Base-by-base conservation (phyloP, 352 stramenopile genomes). In the Peronospora belbahrii region DNA sequence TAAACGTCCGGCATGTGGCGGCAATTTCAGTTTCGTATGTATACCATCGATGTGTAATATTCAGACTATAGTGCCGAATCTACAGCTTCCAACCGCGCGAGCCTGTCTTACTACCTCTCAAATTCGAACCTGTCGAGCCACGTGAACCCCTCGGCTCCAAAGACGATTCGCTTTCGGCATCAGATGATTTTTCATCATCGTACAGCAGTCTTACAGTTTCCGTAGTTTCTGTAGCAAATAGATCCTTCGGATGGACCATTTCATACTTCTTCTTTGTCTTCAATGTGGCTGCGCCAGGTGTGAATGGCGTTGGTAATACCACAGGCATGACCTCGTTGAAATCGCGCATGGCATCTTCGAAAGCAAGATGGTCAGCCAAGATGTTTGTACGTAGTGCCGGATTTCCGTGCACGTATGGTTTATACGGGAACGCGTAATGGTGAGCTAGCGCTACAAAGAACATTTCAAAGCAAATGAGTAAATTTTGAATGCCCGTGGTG, bases 391-490 rank as follows among this genome's bases (percentile, higher is more conserved):
- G 71, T 8, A 83, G 65, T 0, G 78, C 68, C 0, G 69, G 56
- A 23, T 67, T 57, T 0, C 72, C 50, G 59, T 76, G 62, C 3
- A 70, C 36, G 37, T 88, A 94, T 41, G 95, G 88, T 8, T 91
- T 73, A 37, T 90, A 93, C 0, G 94, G 87, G 62, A 99, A 99
- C 15, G 94, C 95, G 52, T 91, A 95, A 33, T 97, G 96, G 69
- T 98, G 96, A 6, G 94, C 95, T 42, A 98, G 77, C 2, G 86
- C 82, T 25, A 98, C 96, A 28, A 98, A 81, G 38, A 97, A 91
- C 96, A 99, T 99, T 71, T 99, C 96, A 36, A 98, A 86, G 71
- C 96, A 99, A 65, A 99, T 98, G 19, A 99, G 82, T 50, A 99
- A 85, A 59, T 98, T 98, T 62, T 99, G 95, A 42, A 98, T 87